Evolutionary conservation across 2,329 filamentous ascomycete species (phyloP).

Genomic region (Acephala macrosclerotiorum): DNA sequence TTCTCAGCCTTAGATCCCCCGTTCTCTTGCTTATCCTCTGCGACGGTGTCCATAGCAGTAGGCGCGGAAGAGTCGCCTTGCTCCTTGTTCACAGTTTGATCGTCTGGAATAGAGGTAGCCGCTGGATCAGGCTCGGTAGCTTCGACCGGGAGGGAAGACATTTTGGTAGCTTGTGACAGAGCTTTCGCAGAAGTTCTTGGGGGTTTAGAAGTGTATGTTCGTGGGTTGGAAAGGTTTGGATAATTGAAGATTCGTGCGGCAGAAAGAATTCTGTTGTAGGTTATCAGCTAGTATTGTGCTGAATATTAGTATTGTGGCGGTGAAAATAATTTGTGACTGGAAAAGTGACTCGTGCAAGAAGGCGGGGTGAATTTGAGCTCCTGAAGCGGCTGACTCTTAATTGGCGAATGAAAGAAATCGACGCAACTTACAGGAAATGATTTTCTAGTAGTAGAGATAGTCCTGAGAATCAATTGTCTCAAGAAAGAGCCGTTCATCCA

Average conservation of each 20-base stretch:
- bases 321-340: constrained; percentile 22
- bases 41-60: constrained; percentile 21
- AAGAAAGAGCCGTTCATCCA: background rate
- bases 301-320: constrained; percentile 11
- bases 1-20: constrained; percentile 20
- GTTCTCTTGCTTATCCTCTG: constrained; percentile 27
- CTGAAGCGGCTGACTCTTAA: background rate
- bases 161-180: constrained; percentile 23
- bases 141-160: constrained; percentile 37
- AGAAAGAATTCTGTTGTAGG: constrained; percentile 10
- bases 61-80: constrained; percentile 24
- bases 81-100: constrained; percentile 31
- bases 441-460: background rate
- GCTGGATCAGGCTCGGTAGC: constrained; percentile 36
- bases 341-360: constrained; percentile 32
- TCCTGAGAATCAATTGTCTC: background rate
- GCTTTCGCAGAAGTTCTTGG: constrained; percentile 2
- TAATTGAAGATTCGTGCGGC: constrained; percentile 9
- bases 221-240: background rate
- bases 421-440: background rate
- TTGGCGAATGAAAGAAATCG: background rate
- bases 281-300: background rate
- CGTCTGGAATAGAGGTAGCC: constrained; percentile 33
- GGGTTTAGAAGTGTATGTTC: constrained; percentile 11
- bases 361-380: constrained; percentile 36